Base-by-base conservation (phyloP, 192 early-diverging fungal species). In the Backusella tarrabulga region DNA sequence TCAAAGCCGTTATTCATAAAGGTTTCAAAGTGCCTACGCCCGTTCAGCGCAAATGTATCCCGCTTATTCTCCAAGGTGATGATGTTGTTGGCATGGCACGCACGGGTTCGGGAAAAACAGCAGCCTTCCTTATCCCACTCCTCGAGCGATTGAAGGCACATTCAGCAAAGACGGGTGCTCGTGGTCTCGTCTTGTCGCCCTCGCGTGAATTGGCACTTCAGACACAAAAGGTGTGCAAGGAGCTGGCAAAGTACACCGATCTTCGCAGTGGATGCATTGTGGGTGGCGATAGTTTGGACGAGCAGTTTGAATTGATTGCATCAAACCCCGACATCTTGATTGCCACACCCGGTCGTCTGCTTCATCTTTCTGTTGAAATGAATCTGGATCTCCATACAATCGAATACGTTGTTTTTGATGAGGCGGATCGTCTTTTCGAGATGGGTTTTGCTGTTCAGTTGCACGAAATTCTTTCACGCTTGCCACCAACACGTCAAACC, bases 1-100 rank as follows among this genome's bases (percentile, higher is more conserved):
- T 92, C 86, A 93, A 93, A 56, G 95, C 96, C 15, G 89, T 99
- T 77, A 76, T 92, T n/a, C 89, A 95, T 75, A 95, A 96, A 77
- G 97, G 97, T 6, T 99, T 96, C 86, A 97, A 97, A 76, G 91
- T 98, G 4, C 98, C 98, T n/a, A 99, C 98, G 23, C 97, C 98
- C 7, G 97, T 99, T 80, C 98, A 99, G 85, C 92, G 98, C 68
- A 95, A 95, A 82, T 88, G 94, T 35, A 97, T 99, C 72, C 98
- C 98, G 32, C 79, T 97, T 68, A 91, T 98, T 68, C 87, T 98
- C 80, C 88, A 96, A 74, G 95, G 96, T 35, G 85, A 92, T 23
- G 98, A 99, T 85, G 93, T 98, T 2, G 97, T 99, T 2, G 98
- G 93, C 74, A 98, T 99, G 98, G 98, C 98, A 12, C 88, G 97